These are phyloP conservation scores for Sordariomycetes sp. DNA, from an alignment of 2,329 filamentous ascomycete genomes.

Conservation along the genomic window DNA sequence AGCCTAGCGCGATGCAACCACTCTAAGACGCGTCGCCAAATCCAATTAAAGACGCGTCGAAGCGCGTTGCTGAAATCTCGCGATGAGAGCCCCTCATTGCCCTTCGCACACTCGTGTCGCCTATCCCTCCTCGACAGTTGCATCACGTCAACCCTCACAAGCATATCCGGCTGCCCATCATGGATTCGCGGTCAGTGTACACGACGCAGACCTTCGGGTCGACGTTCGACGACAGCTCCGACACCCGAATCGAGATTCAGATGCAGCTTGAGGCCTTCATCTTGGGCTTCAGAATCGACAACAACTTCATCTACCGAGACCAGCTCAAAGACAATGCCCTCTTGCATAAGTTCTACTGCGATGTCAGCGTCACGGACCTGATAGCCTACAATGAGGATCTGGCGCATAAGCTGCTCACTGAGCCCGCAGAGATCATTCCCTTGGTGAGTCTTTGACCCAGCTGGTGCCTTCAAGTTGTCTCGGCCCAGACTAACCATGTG, in stretches of 20 bases:
- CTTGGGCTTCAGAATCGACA: conserved; percentile 87
- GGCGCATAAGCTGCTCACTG: conserved; percentile 78
- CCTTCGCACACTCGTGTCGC: too few species aligned
- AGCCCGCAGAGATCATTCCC: conserved; percentile 88
- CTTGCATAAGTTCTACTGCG: conserved; percentile 89
- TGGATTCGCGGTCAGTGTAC: conserved; percentile 87
- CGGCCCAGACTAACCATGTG: conserved; percentile 2
- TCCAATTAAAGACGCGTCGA: neutral
- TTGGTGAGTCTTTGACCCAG: conserved; percentile 46
- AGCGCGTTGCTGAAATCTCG: neutral
- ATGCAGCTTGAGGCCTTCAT: conserved; percentile 82
- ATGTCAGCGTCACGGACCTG: conserved; percentile 89
- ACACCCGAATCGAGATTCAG: conserved; percentile 65
- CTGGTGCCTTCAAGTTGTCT: neutral
- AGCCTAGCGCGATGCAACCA: neutral
- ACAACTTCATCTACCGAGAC: conserved; percentile 81
- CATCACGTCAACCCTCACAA: neutral
- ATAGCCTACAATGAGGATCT: conserved; percentile 96
- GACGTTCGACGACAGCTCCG: conserved; percentile 54
- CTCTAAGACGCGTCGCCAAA: neutral
- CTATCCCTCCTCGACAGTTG: too few species aligned
- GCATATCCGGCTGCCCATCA: conserved; percentile 21
- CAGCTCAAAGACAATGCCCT: conserved; percentile 93
- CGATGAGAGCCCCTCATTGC: neutral
- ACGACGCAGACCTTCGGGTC: conserved; percentile 72